Base-by-base conservation (phyloP, 345 rosid genomes). In the Eucalyptus guilfoylei region DNA sequence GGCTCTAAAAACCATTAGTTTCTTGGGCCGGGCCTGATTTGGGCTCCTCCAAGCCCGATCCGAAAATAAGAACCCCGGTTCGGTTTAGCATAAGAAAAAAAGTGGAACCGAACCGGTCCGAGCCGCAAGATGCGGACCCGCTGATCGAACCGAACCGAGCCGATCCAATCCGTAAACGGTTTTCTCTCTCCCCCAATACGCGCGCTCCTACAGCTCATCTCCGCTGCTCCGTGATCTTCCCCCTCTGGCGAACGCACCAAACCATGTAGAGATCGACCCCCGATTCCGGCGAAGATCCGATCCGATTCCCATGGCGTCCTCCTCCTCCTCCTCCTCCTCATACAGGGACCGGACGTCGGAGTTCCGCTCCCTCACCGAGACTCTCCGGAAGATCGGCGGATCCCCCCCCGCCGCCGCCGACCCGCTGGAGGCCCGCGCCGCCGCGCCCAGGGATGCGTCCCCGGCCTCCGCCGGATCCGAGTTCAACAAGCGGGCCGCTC, bases 291-390 rank as follows among this genome's bases (percentile, higher is more conserved):
- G 47, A 40, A 40, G 23, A 37, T 76, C 26, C 85, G 52, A 37
- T 76, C 60, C 85, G 49, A 40, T 23, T 37, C 37, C 87, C 88
- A 97, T 96, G 98, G 95, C 92, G 34, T 55, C 62, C 58, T 52
- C 58, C 62, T 55, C 62, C 62, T 55, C 60, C 58, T 52, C 24
- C 58, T 91, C 94, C 28, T 86, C 95, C 11, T 40, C 88, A 47
- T 95, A 86, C 91, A 87, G 98, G 48, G 99, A 97, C 94, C 97
- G 97, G 86, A 95, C 98, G 92, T 92, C 91, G 58, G 98, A 97
- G 96, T 96, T 97, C 92, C 93, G 93, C 89, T 95, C 97, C 19
- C 92, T 97, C 32, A 91, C 94, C 52, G 93, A 95, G 86, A 94
- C 98, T 3, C 91, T 97, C 90, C 95, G 91, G 92, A 96, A 91